phyloP scores from a whole-genome alignment of 352 stramenopile species.

The Pythium graminicola region DNA sequence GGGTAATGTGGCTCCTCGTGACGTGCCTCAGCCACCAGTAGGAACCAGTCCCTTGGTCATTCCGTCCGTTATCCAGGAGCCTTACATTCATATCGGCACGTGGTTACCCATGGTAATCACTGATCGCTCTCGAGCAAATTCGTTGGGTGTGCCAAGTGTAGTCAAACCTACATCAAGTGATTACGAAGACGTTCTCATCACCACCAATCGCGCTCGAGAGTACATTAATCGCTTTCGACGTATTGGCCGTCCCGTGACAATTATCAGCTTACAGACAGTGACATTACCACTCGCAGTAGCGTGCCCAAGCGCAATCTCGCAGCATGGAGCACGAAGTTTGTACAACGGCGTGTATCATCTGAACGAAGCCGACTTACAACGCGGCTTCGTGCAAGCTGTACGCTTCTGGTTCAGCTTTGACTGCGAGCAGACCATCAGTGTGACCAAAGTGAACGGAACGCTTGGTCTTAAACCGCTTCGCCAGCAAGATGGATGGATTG shows the following conservation, averaged over 20 bases:
- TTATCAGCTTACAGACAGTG: conserved; percentile 62
- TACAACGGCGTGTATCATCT: conserved; percentile 62
- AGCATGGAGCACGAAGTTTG: conserved; percentile 43
- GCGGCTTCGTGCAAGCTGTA: conserved; percentile 59
- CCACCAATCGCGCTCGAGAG: conserved; percentile 50
- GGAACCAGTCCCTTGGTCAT: background rate
- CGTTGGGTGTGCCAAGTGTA: conserved; percentile 17
- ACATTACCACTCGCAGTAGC: conserved; percentile 51
- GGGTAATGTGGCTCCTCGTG: conserved; percentile 10
- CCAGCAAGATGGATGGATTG: conserved; percentile 72
- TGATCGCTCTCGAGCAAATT: conserved; percentile 22
- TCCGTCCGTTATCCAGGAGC: conserved; percentile 37
- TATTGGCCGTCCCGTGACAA: conserved; percentile 50
- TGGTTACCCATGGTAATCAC: conserved; percentile 62
- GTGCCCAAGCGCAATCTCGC: conserved; percentile 57
- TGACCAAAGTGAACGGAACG: conserved; percentile 64
- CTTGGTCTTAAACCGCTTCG: conserved; percentile 63
- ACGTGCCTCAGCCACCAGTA: background rate
- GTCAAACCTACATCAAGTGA: conserved; percentile 32
- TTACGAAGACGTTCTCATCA: conserved; percentile 65
- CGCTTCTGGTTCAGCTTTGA: conserved; percentile 80
- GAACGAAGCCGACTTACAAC: conserved; percentile 37
- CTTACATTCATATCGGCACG: conserved; percentile 72
- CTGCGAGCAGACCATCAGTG: conserved; percentile 70
- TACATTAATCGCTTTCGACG: conserved; percentile 61